Evolutionary conservation across 768 basidiomycete species (phyloP).

Genomic region (Trametes meyenii): DNA sequence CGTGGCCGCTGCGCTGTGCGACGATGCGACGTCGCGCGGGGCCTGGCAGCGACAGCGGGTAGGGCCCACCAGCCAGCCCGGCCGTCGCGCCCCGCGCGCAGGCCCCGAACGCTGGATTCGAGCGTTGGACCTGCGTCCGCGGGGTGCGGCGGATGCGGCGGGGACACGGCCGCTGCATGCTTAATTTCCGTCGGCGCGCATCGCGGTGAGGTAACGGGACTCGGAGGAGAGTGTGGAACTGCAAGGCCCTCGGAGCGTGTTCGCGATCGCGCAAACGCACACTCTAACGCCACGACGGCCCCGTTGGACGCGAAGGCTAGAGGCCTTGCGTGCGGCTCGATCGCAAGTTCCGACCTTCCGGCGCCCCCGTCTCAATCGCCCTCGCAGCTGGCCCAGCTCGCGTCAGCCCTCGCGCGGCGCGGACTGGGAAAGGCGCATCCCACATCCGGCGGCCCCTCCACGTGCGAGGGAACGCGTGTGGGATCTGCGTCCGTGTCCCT

Average conservation of each 20-base stretch:
- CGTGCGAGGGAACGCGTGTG: slow-evolving; percentile 5
- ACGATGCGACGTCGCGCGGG: not conserved
- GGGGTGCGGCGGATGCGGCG: not conserved
- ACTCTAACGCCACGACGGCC: slow-evolving; percentile 23
- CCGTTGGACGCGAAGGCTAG: slow-evolving; percentile 3
- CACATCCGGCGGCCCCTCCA: slow-evolving; percentile 15
- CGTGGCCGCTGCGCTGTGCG: not conserved
- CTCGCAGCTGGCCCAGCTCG: not conserved
- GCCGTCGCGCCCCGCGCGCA: not conserved
- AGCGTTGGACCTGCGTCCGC: not conserved
- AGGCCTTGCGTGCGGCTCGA: too few relatives aligned
- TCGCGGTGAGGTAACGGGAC: slow-evolving; percentile 9
- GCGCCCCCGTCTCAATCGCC: not conserved
- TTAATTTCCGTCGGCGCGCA: slow-evolving; percentile 18
- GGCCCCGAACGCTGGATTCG: too few relatives aligned
- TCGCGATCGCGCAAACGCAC: slow-evolving; percentile 2
- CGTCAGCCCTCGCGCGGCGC: slow-evolving; percentile 2
- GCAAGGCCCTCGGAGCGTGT: not conserved
- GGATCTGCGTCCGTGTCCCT: not conserved
- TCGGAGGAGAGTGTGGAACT: too few relatives aligned
- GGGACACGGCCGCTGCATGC: slow-evolving; percentile 3
- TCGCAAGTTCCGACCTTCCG: too few relatives aligned
- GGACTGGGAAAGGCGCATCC: not conserved
- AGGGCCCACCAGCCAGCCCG: not conserved
- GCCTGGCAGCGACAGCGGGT: not conserved